Percentiles rank a stretch among this genome's conserved stretches.
Conservation (phyloP, 2,329 filamentous ascomycete species). For the Cladosporium sp. region DNA sequence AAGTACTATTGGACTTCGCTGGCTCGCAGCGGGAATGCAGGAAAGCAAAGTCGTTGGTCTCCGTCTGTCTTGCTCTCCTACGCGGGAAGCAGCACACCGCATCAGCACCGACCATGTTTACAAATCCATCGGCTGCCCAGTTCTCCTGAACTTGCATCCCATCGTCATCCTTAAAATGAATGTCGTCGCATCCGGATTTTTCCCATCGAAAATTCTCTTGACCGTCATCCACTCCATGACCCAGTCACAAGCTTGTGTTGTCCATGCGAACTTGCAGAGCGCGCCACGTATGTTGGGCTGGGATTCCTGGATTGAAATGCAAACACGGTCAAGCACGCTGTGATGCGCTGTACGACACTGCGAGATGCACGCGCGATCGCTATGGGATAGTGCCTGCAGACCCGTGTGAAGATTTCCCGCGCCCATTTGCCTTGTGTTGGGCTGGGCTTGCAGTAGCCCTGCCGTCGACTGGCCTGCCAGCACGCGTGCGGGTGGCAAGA, state of each 20-base stretch:
- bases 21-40: constrained; percentile 1
- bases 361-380: constrained; percentile 1
- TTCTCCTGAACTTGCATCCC: constrained; percentile 1
- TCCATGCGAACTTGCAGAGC: constrained; percentile 5
- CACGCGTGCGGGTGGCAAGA: neutral
- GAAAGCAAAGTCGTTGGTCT: neutral
- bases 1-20: neutral
- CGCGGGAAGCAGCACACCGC: neutral
- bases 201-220: neutral
- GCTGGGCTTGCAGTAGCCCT: constrained; percentile 4
- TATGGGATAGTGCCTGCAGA: neutral
- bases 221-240: neutral
- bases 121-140: neutral
- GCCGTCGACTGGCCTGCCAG: neutral
- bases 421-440: neutral
- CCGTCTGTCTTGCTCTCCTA: neutral
- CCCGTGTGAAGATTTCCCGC: constrained; percentile 5
- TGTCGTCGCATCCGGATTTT: neutral
- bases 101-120: constrained; percentile 9
- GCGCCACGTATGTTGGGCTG: constrained; percentile 12
- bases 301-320: neutral
- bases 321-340: neutral
- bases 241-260: neutral
- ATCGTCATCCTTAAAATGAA: neutral
- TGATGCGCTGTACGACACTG: neutral